Evolutionary conservation across 1,139 yeast species (phyloP).

Genomic region (Geotrichum carabidarum): DNA sequence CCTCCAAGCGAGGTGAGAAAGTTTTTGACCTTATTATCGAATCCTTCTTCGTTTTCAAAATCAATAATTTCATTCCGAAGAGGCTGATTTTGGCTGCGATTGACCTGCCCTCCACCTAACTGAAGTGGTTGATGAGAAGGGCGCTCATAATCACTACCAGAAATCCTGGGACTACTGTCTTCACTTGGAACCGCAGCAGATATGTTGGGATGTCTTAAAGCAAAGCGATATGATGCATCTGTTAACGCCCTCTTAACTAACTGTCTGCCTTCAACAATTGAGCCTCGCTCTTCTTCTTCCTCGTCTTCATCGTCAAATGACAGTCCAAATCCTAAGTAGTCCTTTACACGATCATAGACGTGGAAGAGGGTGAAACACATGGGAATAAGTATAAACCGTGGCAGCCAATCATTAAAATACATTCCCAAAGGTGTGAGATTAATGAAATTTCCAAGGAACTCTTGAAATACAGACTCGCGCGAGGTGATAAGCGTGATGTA

Average conservation of each 20-base stretch:
- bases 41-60: not conserved
- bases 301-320: slow-evolving; percentile 47
- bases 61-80: not conserved
- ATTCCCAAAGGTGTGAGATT: slow-evolving; percentile 72
- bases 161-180: slow-evolving; percentile 10
- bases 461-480: slow-evolving; percentile 42
- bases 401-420: slow-evolving; percentile 67
- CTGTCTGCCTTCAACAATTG: slow-evolving; percentile 38
- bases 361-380: slow-evolving; percentile 59
- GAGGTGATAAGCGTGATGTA: slow-evolving; percentile 61
- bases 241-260: slow-evolving; percentile 36
- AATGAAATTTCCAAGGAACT: slow-evolving; percentile 69
- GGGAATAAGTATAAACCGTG: slow-evolving; percentile 67
- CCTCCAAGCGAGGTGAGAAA: slow-evolving; percentile 16
- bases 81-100: not conserved
- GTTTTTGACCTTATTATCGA: slow-evolving; percentile 4
- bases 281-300: slow-evolving; percentile 34
- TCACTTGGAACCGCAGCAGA: slow-evolving; percentile 7
- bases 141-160: not conserved
- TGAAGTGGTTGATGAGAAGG: slow-evolving; percentile 2
- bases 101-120: slow-evolving; percentile 4
- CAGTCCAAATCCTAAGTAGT: slow-evolving; percentile 51
- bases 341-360: slow-evolving; percentile 61
- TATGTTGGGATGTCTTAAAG: slow-evolving; percentile 21
- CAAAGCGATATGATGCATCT: slow-evolving; percentile 30